Base-by-base conservation (phyloP, 1,284 basidiomycete genomes). In the Ustilago bromivora region DNA sequence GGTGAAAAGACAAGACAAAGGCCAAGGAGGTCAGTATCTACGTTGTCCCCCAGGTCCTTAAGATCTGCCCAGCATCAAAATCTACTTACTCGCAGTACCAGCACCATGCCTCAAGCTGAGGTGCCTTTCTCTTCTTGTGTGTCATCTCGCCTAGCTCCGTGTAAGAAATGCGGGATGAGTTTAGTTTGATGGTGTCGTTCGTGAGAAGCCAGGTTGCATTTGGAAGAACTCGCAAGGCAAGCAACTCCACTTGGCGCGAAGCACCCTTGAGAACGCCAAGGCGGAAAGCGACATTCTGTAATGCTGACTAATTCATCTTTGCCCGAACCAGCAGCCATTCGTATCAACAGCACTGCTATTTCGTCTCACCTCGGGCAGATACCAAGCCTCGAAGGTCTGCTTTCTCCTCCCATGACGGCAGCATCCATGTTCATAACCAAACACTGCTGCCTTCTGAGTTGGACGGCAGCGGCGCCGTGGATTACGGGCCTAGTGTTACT, bases 1-100 rank as follows among this genome's bases (percentile, higher is more conserved):
- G 10, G 8, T 13, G 10, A 28, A 32, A n/a, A 47, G 41, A 51
- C 58, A 54, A 41, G 12, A 23, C 49, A 36, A 41, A 28, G 40
- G 60, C 13, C 46, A 43, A 49, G 15, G 49, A 12, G 19, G 54
- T 70, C 54, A 79, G 66, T 12, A 28, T 41, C 23, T 31, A 32
- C 31, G 7, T 17, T 19, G 12, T 23, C 9, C 11, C 2, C 23
- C 2, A 19, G 6, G 8, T 15, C 15, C 23, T 6, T 32, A 23
- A 10, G 23, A 41, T 43, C 28, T 2, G 6, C 6, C 31, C 28
- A 17, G 49, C 28, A 12, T 1, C 3, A 51, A 1, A 28, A 6
- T 23, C 36, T 32, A 84, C 96, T 87, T 95, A 92, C 88, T 99
- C 96, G 89, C 96, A 98, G 87, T 98, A 98, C 96, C 95, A 98